phyloP scores from a whole-genome alignment of 495 filamentous ascomycete genomes.

The Lasiosphaeris hirsuta region DNA sequence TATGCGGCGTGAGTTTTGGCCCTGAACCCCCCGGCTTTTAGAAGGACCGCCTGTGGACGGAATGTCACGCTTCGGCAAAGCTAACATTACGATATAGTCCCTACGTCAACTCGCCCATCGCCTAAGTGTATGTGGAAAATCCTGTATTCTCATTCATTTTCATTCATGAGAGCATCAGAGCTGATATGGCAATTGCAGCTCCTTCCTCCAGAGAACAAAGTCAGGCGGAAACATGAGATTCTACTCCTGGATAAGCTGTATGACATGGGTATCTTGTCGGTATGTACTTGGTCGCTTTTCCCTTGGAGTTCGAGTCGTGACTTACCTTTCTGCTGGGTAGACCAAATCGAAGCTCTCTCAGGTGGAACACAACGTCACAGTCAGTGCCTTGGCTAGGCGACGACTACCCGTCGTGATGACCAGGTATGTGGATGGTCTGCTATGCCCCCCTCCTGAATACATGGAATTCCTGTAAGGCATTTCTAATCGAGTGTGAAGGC shows the following conservation, averaged over 20 bases:
- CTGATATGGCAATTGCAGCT: slow-evolving; percentile 50
- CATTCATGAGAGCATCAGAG: not conserved
- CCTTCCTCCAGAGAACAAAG: slow-evolving; percentile 71
- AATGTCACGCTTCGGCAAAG: not conserved
- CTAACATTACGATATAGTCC: slow-evolving; percentile 42
- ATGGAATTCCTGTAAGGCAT: too few relatives aligned
- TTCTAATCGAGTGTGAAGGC: slow-evolving; percentile 34
- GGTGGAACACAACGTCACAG: slow-evolving; percentile 83
- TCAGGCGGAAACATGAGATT: slow-evolving; percentile 75
- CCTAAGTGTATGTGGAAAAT: slow-evolving; percentile 26
- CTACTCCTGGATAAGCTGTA: slow-evolving; percentile 85
- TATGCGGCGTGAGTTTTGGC: slow-evolving; percentile 61
- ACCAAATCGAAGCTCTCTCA: slow-evolving; percentile 70
- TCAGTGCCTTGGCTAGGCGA: slow-evolving; percentile 76
- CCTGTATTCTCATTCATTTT: not conserved
- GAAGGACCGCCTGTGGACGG: not conserved
- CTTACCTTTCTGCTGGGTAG: slow-evolving; percentile 26
- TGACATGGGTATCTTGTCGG: slow-evolving; percentile 76
- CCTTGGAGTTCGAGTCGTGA: not conserved
- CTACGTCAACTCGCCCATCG: slow-evolving; percentile 85
- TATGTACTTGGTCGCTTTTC: slow-evolving; percentile 5
- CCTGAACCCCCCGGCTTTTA: too few relatives aligned
- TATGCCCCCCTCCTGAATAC: slow-evolving; percentile 15
- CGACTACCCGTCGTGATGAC: slow-evolving; percentile 78
- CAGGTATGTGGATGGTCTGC: slow-evolving; percentile 9